A percentile compares a stretch with the other conserved stretches of the same genome.
phyloP scores from a whole-genome alignment of 2,329 filamentous ascomycete species.

The Raffaelea deltoideospora region DNA sequence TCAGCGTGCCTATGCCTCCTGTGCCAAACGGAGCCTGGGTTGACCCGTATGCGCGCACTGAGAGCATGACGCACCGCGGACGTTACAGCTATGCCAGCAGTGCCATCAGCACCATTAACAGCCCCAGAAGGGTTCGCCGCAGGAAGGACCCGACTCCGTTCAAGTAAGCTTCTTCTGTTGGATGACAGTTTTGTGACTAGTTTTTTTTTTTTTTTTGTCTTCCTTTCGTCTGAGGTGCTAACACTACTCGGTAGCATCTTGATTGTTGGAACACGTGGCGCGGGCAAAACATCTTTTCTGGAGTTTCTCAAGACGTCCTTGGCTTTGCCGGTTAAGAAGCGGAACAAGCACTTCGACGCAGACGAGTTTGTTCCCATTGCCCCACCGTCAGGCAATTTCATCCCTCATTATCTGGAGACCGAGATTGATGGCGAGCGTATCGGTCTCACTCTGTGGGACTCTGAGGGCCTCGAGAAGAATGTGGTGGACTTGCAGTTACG shows the following conservation, averaged over 20 bases:
- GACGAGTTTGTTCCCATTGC: constrained; percentile 40
- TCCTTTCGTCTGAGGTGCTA: constrained; percentile 3
- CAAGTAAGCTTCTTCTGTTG: constrained; percentile 54
- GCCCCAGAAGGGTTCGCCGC: constrained; percentile 76
- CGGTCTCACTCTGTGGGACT: constrained; percentile 92
- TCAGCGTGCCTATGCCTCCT: constrained; percentile 36
- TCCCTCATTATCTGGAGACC: constrained; percentile 80
- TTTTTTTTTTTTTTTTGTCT: background rate
- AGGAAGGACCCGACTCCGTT: constrained; percentile 96
- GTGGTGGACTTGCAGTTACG: constrained; percentile 87
- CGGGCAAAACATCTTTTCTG: constrained; percentile 93
- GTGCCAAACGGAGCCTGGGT: constrained; percentile 45
- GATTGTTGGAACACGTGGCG: constrained; percentile 71
- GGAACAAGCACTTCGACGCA: constrained; percentile 37
- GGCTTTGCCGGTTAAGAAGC: constrained; percentile 68
- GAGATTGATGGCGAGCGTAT: constrained; percentile 87
- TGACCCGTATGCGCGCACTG: constrained; percentile 68
- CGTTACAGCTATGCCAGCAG: constrained; percentile 94
- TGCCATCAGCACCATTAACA: constrained; percentile 81
- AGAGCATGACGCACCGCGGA: constrained; percentile 94
- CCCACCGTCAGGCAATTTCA: constrained; percentile 54
- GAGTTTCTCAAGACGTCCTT: constrained; percentile 85
- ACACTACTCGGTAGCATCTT: constrained; percentile 49
- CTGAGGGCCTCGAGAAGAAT: constrained; percentile 85
- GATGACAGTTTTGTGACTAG: background rate